Evolutionary conservation across 495 filamentous ascomycete genomes (phyloP), one percentile per base, ranked within the genome.

Genomic region (Penicillium lividum): DNA sequence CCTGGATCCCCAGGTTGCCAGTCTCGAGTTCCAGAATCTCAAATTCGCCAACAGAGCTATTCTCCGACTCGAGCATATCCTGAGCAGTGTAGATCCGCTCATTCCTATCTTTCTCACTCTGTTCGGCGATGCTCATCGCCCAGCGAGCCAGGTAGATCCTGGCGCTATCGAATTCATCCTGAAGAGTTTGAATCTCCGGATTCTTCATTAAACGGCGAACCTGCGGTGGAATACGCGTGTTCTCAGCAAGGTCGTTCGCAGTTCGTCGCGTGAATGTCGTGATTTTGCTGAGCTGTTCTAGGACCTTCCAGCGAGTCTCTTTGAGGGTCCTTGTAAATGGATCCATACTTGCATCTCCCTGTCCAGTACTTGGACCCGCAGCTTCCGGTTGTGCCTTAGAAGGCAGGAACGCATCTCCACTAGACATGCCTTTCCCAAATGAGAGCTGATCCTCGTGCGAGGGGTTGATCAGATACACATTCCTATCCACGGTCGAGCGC

Each of bases 61-160:
- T 88, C 71, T 98, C 94, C 72, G 95, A 87, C 68, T 94, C 93
- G 58, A 98, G 80, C 15, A 96, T 87, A 76, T 98, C 94, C 64
- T 86, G 86, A 5, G 91, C 93, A 0, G 92, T 96, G 88, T 91
- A 98, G 63, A 97, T 95, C 38, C 92, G 80, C 69, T 90, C 86
- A 53, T 84, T 90, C 33, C 85, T 71, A 51, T 98, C 94, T 42
- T 84, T 79, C 68, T 98, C 94, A 65, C 92, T 90, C 75, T 98
- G 94, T 70, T 98, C 94, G 0, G 93, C 92, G 53, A 98, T 95
- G 1, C 91, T 95, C 94, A 98, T 98, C 0, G 94, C 94, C 94
- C 94, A 98, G 46, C 94, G 80, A 3, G 94, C 94, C 25, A 98
- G 79, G 64, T 98, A 98, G 38, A 98, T 77, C 59, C 94, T 82